Percentiles rank a stretch among this genome's conserved stretches.
Evolutionary conservation across 805 yeast genomes (phyloP).

Genomic region (Wickerhamomyces alni): DNA sequence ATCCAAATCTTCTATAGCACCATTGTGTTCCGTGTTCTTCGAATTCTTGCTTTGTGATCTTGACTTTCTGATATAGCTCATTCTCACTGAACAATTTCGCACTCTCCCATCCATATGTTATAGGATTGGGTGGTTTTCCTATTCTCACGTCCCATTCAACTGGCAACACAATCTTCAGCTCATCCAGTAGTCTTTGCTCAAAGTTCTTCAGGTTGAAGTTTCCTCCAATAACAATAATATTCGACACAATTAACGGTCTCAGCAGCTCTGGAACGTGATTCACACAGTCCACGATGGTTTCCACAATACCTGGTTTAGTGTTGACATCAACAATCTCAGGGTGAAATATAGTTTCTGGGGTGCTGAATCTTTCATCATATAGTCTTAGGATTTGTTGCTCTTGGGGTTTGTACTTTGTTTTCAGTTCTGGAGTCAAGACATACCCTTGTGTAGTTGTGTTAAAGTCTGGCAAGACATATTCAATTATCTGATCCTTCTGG

Average conservation of each 20-base stretch:
- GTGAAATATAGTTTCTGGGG: conserved; percentile 82
- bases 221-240: conserved; percentile 81
- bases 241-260: conserved; percentile 71
- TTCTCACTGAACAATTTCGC: conserved; percentile 34
- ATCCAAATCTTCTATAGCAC: conserved; percentile 37
- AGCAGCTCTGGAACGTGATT: conserved; percentile 65
- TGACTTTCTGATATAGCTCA: conserved; percentile 37
- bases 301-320: conserved; percentile 70
- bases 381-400: conserved; percentile 63
- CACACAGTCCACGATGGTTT: conserved; percentile 62
- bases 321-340: conserved; percentile 77
- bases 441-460: conserved; percentile 77
- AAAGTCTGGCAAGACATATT: conserved; percentile 84
- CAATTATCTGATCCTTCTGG: conserved; percentile 36
- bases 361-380: conserved; percentile 79
- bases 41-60: conserved; percentile 74
- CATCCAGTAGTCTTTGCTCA: conserved; percentile 50
- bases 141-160: conserved; percentile 62
- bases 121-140: conserved; percentile 29
- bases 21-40: conserved; percentile 69
- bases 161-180: conserved; percentile 63
- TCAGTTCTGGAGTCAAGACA: conserved; percentile 35
- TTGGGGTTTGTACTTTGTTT: conserved; percentile 27
- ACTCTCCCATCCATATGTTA: conserved; percentile 52
- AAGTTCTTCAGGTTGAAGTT: conserved; percentile 67